Base-by-base conservation (phyloP, 2,329 filamentous ascomycete genomes). In the Penicillium sp. region DNA sequence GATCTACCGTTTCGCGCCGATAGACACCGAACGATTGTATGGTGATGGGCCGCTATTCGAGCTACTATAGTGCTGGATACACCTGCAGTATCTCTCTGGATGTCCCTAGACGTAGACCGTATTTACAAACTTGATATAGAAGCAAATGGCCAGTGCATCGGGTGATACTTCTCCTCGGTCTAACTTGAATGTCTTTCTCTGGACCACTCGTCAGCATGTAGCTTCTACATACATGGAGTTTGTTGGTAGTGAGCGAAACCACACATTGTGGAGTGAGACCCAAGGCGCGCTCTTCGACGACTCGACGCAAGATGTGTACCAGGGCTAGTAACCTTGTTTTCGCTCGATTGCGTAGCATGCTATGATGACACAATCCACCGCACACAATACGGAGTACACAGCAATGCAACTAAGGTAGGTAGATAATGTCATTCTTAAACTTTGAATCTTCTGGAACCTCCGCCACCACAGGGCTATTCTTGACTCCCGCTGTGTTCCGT, bases 1-100 rank as follows among this genome's bases (percentile, higher is more conserved):
- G 64, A 66, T 66, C 64, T 54, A 51, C 60, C 60, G 33, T 65
- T 64, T 64, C 52, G 50, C 35, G 51, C 56, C 33, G 46, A 55
- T 60, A 60, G 60, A 58, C 31, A 31, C 31, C 6, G 50, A 56
- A 40, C 7, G 24, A 33, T 43, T 37, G 19, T 31, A 9, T 47
- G 22, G 24, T 6, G 22, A 47, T 47, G 14, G 43, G 43, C 24
- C 1, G 43, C 24, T 0, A 27, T 27, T 27, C 24, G 24, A 27
- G 24, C 2, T 27, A 6, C 24, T 3, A 27, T 27, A 27, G 24
- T 27, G 6, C 24, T 27, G 0, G 31, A 9, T 31, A 31, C 31
- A 31, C 31, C 31, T 31, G 10, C 31, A 31, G 31, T 3, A 10
- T 31, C 31, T 31, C 31, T 31, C 9, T 9, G 31, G 31, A 31